Conservation (phyloP, 1,284 basidiomycete genomes). For the Ceratobasidium sp. region DNA sequence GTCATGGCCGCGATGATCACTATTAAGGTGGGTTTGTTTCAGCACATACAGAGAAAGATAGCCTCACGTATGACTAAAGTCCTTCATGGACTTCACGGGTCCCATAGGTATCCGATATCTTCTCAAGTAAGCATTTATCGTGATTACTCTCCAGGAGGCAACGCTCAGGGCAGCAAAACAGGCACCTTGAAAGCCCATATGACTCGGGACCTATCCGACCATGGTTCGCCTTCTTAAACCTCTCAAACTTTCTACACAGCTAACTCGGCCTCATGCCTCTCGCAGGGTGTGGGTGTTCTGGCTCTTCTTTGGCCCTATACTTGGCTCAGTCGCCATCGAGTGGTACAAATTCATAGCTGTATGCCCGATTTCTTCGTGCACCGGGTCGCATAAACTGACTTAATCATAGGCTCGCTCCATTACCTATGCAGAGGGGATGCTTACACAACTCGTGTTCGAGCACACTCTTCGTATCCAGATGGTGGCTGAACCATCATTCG, state of each 20-base stretch:
- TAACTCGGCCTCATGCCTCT: background rate
- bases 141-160: too few species aligned
- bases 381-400: background rate
- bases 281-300: constrained; percentile 68
- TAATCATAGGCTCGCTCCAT: constrained; percentile 54
- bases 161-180: too few species aligned
- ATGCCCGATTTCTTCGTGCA: background rate
- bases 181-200: too few species aligned
- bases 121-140: background rate
- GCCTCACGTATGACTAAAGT: too few species aligned
- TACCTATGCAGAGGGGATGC: constrained; percentile 67
- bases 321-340: constrained; percentile 54
- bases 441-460: constrained; percentile 77
- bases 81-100: constrained; percentile 29
- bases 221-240: constrained; percentile 50
- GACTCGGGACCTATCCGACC: too few species aligned
- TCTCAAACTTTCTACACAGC: background rate
- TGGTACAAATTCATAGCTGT: constrained; percentile 56
- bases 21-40: constrained; percentile 6
- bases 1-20: constrained; percentile 17
- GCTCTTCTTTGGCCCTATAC: constrained; percentile 68
- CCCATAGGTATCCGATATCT: constrained; percentile 34
- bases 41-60: too few species aligned
- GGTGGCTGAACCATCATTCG: constrained; percentile 45
- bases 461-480: constrained; percentile 76